Conservation (phyloP, 2,329 filamentous ascomycete species). For the Talaromyces sp. region DNA sequence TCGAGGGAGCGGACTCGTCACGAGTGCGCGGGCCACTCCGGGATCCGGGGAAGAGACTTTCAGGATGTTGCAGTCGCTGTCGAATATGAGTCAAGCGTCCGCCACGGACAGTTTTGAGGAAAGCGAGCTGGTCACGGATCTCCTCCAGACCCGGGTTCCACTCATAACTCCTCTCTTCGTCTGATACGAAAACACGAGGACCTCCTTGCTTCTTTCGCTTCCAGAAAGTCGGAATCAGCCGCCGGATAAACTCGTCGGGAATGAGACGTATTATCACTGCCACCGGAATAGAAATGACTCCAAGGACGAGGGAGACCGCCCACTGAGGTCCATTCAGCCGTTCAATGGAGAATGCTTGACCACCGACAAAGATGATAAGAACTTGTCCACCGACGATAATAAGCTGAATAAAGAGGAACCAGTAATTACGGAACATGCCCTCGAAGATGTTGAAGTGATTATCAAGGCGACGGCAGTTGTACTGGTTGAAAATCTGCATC, state of each 20-base stretch:
- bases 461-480: conserved; percentile 42
- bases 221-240: conserved; percentile 36
- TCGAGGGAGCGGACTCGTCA: conserved; percentile 46
- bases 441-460: conserved; percentile 41
- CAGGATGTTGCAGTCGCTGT: conserved; percentile 56
- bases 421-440: conserved; percentile 36
- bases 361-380: conserved; percentile 67
- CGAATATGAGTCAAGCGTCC: conserved; percentile 56
- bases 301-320: conserved; percentile 64
- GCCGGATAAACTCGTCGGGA: conserved; percentile 50
- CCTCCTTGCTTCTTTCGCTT: conserved; percentile 25
- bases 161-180: conserved; percentile 42
- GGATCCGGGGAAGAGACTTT: conserved; percentile 36
- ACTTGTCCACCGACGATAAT: conserved; percentile 65
- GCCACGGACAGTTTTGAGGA: conserved; percentile 58
- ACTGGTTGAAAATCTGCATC: conserved; percentile 47
- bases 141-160: conserved; percentile 60
- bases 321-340: conserved; percentile 60
- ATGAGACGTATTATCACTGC: conserved; percentile 55
- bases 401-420: conserved; percentile 55
- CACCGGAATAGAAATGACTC: conserved; percentile 62
- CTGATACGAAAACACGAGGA: conserved; percentile 39
- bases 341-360: conserved; percentile 58
- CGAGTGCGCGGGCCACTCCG: conserved; percentile 36
- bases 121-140: conserved; percentile 58